Evolutionary conservation across 495 filamentous ascomycete species (phyloP), one percentile per base, ranked within the genome.

Genomic region (Margaritispora aquatica): DNA sequence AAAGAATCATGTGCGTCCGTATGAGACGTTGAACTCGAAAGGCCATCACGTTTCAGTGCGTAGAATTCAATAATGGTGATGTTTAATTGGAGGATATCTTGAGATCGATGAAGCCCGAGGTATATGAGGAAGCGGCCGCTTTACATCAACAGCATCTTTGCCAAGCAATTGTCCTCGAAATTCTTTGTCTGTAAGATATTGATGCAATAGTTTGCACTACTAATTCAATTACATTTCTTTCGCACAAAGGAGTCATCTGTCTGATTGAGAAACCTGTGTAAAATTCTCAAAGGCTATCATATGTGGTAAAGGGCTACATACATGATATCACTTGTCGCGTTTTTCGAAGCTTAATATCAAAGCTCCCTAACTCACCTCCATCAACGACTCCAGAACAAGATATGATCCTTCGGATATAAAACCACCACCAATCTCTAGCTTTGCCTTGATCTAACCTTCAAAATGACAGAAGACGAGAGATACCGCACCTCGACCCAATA

Each of bases 401-500:
- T 15, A 44, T 44, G 38, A 44, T 44, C 4, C 4, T 44, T 15
- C 38, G 38, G 38, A 44, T 44, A 44, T n/a, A n/a, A n/a, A n/a
- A n/a, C n/a, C n/a, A n/a, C 38, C 19, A 23, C 8, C 8, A 55
- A 55, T n/a, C 7, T 55, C 27, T 11, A 55, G 44, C 15, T n/a
- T 29, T 7, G n/a, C n/a, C n/a, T n/a, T n/a, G n/a, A n/a, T n/a
- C n/a, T n/a, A n/a, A 55, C 27, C 29, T n/a, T 24, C 67, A 73
- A 55, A 58, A 80, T 88, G 79, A 83, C 79, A 58, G 94, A 98
- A 78, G 94, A 98, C 70, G 87, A 88, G 60, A 78, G 92, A 51
- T 98, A 97, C 75, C 88, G 88, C n/a, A 77, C 87, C 20, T 94
- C 92, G 0, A 93, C 90, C 46, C 94, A 98, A 71, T 96, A 84